Evolutionary conservation across 208 protist species (phyloP), one percentile per base, ranked within the genome.

Genomic region (Crithidia thermophila): DNA sequence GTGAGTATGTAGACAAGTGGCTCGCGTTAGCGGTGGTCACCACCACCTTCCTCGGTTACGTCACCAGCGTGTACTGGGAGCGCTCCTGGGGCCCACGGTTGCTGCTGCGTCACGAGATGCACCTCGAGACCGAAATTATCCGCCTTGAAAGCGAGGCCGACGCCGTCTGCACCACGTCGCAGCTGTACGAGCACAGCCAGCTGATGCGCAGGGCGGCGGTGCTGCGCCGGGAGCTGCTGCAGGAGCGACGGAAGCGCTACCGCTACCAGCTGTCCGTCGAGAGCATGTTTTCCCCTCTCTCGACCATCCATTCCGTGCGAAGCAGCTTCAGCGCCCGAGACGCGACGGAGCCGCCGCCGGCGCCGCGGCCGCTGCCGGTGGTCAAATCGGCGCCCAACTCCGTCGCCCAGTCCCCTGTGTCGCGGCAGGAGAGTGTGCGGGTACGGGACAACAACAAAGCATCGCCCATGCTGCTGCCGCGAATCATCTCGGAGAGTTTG

Each of bases 81-180:
- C 51, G 53, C 28, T 31, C 13, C 0, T 51, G 82, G 13, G 80
- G 73, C 5, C 77, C 80, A 7, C 58, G 21, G 5, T 30, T 89
- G 11, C 81, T 89, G 49, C 84, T 67, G 39, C 62, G 51, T 5
- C 72, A 79, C 21, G 87, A 93, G 62, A 30, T 64, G 10, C 40
- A 47, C 20, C 64, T 93, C 1, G 67, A 78, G 37, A 53, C 58
- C 25, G 49, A 79, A 31, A 80, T 91, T 39, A 55, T 61, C 23
- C 50, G 55, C 6, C 65, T 87, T n/a, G 56, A 76, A 39, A 46
- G 2, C 2, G 78, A 88, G 63, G 82, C 82, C 4, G 50, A 75
- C 11, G 30, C 28, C 21, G 64, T 75, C 37, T 80, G 53, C 56
- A 58, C 40, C 16, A 72, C 69, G 0, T 69, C 84, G 21, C 46